Evolutionary conservation across 306 rosid species (phyloP), one percentile per base, ranked within the genome.

Genomic region (Senna siamea): DNA sequence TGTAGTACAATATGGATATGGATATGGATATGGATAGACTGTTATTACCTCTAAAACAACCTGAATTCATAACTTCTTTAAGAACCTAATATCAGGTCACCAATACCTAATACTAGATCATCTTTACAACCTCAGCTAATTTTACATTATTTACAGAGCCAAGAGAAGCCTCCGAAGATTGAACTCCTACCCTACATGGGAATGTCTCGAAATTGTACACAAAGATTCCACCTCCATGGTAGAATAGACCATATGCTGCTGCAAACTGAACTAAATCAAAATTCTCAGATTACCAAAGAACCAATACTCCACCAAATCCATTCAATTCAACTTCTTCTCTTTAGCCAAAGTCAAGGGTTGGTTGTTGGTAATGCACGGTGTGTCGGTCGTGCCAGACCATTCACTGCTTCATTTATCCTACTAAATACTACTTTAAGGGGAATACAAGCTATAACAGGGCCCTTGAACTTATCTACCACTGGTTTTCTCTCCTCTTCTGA

Each of bases 401-500:
- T 89, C 80, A 89, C 83, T 7, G 97, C 96, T 81, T 94, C 95
- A 13, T 92, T 79, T 87, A 94, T 87, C 82, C 96, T 78, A 87
- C 97, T 89, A 73, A 94, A 94, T 63, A 89, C 96, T 85, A 94
- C 69, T 44, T 76, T 87, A 11, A 94, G 87, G 51, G 99, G 97
- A 70, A 94, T 83, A 76, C 99, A 94, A 43, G 97, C 91, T 74
- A 92, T 79, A 51, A 92, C 87, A 17, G 96, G 82, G 69, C 93
- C 88, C 76, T 79, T 86, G 15, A 80, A 80, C 81, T 88, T 91
- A 76, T 81, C 91, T 48, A 84, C 85, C 76, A 73, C 83, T 41
- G 85, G 82, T 50, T 81, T 87, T 70, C 76, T 86, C 58, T 76
- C 91, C 72, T 84, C 96, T 76, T 71, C 85, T 0, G 87, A 85